Evolutionary conservation across 805 yeast genomes (phyloP).

Genomic region (Myxozyma vanderwaltii): DNA sequence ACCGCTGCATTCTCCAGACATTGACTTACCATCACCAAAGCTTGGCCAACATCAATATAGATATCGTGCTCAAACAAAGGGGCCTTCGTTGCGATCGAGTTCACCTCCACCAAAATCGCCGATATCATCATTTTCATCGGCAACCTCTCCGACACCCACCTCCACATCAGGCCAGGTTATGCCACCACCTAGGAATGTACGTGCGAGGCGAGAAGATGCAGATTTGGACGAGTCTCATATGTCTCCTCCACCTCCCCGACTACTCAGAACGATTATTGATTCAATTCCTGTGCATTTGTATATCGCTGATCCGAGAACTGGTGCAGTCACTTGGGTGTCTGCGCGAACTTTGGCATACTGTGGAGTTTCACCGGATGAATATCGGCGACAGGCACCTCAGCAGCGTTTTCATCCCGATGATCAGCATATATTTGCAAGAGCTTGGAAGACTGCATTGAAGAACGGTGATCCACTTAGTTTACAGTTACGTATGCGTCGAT

Average conservation of each 20-base stretch:
- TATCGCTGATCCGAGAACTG: conserved; percentile 40
- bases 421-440: conserved; percentile 31
- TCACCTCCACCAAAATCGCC: conserved; percentile 32
- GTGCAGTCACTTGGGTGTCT: conserved; percentile 41
- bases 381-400: conserved; percentile 33
- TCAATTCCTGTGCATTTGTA: conserved; percentile 43
- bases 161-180: neutral
- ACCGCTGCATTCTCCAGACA: conserved; percentile 13
- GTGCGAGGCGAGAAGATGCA: neutral
- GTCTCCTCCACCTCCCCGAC: conserved; percentile 21
- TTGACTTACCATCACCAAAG: neutral
- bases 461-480: conserved; percentile 39
- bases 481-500: conserved; percentile 39
- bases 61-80: neutral
- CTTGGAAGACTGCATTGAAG: conserved; percentile 38
- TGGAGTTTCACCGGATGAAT: conserved; percentile 38
- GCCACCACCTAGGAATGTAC: neutral
- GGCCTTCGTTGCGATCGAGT: neutral
- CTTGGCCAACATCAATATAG: neutral
- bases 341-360: conserved; percentile 40
- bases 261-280: conserved; percentile 40
- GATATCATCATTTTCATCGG: conserved; percentile 24
- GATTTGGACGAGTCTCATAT: neutral
- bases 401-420: conserved; percentile 40
- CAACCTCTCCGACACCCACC: conserved; percentile 12